Evolutionary conservation across 2,329 filamentous ascomycete genomes (phyloP).

Genomic region (Aurifilum marmelostoma): DNA sequence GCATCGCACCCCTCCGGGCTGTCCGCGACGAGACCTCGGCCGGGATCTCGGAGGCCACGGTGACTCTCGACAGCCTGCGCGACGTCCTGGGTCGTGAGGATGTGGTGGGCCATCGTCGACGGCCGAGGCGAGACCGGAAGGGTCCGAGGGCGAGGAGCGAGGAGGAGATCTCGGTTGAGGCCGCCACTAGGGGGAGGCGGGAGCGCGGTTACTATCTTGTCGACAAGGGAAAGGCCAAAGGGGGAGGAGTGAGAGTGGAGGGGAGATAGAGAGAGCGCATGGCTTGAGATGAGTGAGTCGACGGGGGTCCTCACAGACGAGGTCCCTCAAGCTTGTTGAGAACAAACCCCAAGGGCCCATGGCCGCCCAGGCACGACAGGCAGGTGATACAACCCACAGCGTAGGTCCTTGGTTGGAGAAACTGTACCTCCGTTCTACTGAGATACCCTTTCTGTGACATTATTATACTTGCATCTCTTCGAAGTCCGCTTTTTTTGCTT

Average conservation of each 20-base stretch:
- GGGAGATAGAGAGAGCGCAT: neutral
- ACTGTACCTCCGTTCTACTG: neutral
- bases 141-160: conserved; percentile 14
- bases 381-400: neutral
- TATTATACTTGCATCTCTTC: neutral
- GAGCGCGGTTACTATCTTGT: conserved; percentile 76
- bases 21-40: conserved; percentile 77
- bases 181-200: conserved; percentile 57
- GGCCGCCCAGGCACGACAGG: neutral
- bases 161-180: conserved; percentile 33
- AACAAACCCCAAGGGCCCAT: neutral
- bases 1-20: conserved; percentile 72
- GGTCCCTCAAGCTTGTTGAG: neutral
- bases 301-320: too few species aligned
- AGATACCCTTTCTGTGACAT: neutral
- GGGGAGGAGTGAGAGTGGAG: too few species aligned
- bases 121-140: conserved; percentile 44
- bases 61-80: conserved; percentile 61
- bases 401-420: neutral
- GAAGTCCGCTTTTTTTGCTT: neutral
- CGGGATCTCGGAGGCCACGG: conserved; percentile 58
- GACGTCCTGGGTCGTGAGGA: conserved; percentile 64
- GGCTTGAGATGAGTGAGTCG: neutral
- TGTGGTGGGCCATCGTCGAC: conserved; percentile 57
- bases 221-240: conserved; percentile 54